Base-by-base conservation (phyloP, 2,329 filamentous ascomycete species). In the Leptodontidium sp. region DNA sequence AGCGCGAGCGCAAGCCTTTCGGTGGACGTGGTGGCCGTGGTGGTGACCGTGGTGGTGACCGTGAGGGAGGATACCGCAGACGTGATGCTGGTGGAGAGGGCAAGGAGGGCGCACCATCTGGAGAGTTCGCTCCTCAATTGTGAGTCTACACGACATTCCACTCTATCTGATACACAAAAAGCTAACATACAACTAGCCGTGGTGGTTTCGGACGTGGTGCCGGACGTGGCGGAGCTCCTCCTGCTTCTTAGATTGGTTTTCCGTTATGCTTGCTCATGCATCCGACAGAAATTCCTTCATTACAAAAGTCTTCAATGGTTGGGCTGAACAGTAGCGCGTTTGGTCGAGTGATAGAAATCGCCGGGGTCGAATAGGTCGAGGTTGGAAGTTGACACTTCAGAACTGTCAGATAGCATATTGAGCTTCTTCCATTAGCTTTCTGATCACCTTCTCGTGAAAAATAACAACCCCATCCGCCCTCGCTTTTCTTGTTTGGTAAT, bases 121-220 rank as follows among this genome's bases (percentile, higher is more conserved):
- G 93, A 85, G 93, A 94, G 84, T 97, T 96, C 84, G 91, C 91
- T 85, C 94, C 94, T 82, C 90, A 91, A 83, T 97, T 97, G 90
- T 91, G 84, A 89, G 88, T 84, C 78, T 70, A 24, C 66, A 47
- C 66, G 43, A 7, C 24, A 24, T 24, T 6, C 5, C 35, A 17
- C 29, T 58, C 21, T 65, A 26, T n/a, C 21, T 55, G 24, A 40
- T 43, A 40, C 24, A 68, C 78, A 15, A 12, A 21, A 21, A 26
- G 74, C 80, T 84, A 79, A 85, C 79, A 66, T 58, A 61, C 66
- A 70, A 66, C 75, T 76, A 90, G 89, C 91, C 93, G 92, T 88
- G 91, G 92, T 87, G 93, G 92, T 80, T 92, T 91, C 82, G 94
- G 93, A 82, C 93, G 93, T 90, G 93, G 65, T 57, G 65, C 64